Evolutionary conservation across 306 rosid species (phyloP), one percentile per base, ranked within the genome.

Genomic region (Casuarina equisetifolia): DNA sequence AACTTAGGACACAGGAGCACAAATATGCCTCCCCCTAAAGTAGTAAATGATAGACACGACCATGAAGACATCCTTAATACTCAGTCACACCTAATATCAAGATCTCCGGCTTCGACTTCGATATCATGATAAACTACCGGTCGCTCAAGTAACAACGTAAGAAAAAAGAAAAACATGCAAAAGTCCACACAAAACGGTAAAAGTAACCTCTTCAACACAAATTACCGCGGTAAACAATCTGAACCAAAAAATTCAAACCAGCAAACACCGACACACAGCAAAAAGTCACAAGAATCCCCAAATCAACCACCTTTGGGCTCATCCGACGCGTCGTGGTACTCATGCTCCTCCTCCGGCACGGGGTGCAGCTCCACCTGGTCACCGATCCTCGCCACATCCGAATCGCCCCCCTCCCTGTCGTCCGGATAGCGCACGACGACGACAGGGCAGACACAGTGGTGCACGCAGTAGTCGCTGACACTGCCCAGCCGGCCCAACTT

Each of bases 391-490:
- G 4, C 86, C 81, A 69, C 85, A 5, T 72, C 74, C 19, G 36
- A 67, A 51, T n/a, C 9, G 7, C 6, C 53, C 3, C 63, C 86
- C 73, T 83, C 86, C 73, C 82, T 89, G 0, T 89, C 96, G 19
- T 90, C 90, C 0, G 97, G 94, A 59, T 3, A 87, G 64, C 98
- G 78, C 0, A 95, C 96, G 9, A 95, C 96, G 50, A 95, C 97
- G 5, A 95, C 98, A 6, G 98, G 98, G 62, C 99, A 91, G 6
- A 92, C 89, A 72, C 96, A 95, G 70, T 92, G 99, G 38, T 68
- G 97, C 42, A 95, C 99, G 38, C 97, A 95, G 74, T 95, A 95
- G 64, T 91, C 93, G 48, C 97, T 91, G 0, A 95, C 96, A 63
- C 97, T 95, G 0, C 99, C 99, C 2, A 95, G 95, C 78, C 91